phyloP scores from a whole-genome alignment of 306 rosid species.

The Carpinus fangiana region DNA sequence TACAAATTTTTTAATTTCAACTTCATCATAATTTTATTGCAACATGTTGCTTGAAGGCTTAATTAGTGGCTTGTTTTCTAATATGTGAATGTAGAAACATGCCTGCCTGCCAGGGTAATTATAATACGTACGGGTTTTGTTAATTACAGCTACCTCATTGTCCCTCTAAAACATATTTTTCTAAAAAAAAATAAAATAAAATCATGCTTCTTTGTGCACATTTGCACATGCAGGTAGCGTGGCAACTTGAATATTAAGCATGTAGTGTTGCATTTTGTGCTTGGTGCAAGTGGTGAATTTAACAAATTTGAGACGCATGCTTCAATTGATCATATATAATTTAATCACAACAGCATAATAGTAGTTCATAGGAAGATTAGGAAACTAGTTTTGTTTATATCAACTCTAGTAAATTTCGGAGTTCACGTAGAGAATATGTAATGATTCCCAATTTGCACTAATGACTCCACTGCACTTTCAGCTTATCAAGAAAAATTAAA shows the following conservation, averaged over 20 bases:
- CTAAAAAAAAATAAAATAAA: neutral
- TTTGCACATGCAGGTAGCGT: constrained; percentile 10
- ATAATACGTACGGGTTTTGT: neutral
- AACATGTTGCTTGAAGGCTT: neutral
- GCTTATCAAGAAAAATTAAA: neutral
- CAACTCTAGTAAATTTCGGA: neutral
- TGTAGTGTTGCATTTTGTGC: neutral
- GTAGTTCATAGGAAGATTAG: neutral
- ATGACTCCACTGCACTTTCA: neutral
- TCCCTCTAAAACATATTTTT: neutral
- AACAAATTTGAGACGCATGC: constrained; percentile 3
- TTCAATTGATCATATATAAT: neutral
- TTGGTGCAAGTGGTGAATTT: constrained; percentile 8
- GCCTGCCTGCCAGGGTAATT: neutral
- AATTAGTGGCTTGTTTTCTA: neutral
- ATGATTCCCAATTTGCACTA: neutral
- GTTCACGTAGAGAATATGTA: neutral
- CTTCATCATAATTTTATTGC: neutral
- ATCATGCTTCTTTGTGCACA: constrained; percentile 1
- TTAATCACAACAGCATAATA: neutral
- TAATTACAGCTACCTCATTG: constrained; percentile 4
- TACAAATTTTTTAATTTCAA: neutral
- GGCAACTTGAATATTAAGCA: constrained; percentile 11
- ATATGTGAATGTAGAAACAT: neutral
- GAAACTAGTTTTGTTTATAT: neutral